Evolutionary conservation across 306 rosid species (phyloP), one percentile per base, ranked within the genome.

Genomic region (Rubus parviflorus): DNA sequence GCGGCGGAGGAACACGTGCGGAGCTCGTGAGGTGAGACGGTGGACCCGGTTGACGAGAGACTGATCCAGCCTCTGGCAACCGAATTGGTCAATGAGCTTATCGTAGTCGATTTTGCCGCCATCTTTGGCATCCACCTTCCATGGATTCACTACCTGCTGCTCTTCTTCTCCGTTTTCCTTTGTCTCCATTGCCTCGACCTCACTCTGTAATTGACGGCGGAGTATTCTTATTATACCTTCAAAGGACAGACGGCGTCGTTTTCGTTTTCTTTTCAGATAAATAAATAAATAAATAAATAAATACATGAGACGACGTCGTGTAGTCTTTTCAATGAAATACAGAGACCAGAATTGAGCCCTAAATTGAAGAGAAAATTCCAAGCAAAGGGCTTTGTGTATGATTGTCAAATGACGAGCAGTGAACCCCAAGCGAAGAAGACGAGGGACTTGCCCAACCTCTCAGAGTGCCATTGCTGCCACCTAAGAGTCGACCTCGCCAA

Each of bases 1-100:
- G 12, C 98, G 99, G 75, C 98, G 92, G 79, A 91, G 98, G 83
- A 96, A 92, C 45, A 88, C 88, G 72, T 92, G 99, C 15, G 98
- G 83, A 17, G 89, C 73, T 7, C 85, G 94, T 63, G 91, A 82
- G 64, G 99, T 96, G 70, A 96, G 88, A 9, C 88, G 88, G 30
- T 85, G 86, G 19, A 92, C 87, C 20, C 90, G 93, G 19, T 89
- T 85, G 71, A 96, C 38, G 63, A 87, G 85, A 5, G 90, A 51
- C 1, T 79, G 78, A 45, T 92, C 88, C 68, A 96, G 89, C 57
- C 91, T 85, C 80, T 91, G 95, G 75, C 98, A 96, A 8, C 98
- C 99, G 70, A 96, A 96, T 43, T 92, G 93, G 62, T 92, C 99
- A 23, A 96, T 87, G 81, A 92, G 97, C 80, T 96, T 92, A 65